These are phyloP conservation scores for Chlamydomonas sp. DNA, from an alignment of 139 green algal species.

Conservation along the genomic window DNA sequence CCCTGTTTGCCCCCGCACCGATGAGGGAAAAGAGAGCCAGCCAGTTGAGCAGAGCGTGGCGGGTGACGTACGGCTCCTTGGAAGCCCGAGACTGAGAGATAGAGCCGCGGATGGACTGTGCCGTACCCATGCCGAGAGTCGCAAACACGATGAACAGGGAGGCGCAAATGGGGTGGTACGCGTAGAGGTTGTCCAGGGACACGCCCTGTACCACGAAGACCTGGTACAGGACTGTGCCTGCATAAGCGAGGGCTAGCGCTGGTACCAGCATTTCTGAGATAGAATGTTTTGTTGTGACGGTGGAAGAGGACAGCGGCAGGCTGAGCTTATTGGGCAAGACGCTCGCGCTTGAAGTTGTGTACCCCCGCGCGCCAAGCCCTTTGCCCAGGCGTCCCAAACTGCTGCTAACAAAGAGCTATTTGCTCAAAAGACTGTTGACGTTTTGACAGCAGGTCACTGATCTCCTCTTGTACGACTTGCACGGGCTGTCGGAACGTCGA, in stretches of 20 bases:
- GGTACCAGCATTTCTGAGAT: background rate
- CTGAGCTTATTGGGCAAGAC: too few species aligned
- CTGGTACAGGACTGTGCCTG: constrained; percentile 19
- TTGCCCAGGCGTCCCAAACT: background rate
- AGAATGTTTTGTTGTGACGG: background rate
- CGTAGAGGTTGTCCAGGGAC: background rate
- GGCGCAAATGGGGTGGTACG: constrained; percentile 7
- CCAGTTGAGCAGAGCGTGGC: constrained; percentile 26
- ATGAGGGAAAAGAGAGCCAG: constrained; percentile 17
- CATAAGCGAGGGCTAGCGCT: background rate
- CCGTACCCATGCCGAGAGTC: background rate
- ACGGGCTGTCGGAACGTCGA: too few species aligned
- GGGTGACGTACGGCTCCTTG: constrained; percentile 26
- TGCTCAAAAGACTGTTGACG: too few species aligned
- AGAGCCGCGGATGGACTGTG: constrained; percentile 14
- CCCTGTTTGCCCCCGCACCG: background rate
- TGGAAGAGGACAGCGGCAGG: too few species aligned
- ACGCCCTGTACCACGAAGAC: background rate
- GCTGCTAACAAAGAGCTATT: background rate
- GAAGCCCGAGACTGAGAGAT: background rate
- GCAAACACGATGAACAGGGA: constrained; percentile 26
- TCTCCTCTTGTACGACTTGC: too few species aligned
- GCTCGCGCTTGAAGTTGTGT: too few species aligned
- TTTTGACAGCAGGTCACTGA: too few species aligned
- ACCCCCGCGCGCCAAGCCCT: too few species aligned